phyloP scores from a whole-genome alignment of 1,139 yeast genomes.

The Candida albicans region DNA sequence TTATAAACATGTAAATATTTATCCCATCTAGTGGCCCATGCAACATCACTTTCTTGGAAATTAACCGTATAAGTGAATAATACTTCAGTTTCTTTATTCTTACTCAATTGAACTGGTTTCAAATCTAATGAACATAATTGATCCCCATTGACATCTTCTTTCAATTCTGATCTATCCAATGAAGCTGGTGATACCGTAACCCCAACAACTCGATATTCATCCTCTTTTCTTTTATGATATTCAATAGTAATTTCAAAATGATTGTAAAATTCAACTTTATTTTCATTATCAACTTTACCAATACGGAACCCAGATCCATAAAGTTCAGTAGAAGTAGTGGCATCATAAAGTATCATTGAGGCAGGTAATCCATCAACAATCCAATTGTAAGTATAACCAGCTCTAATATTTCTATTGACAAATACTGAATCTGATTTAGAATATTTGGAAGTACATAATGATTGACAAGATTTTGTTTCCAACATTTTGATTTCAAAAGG shows the following conservation, averaged over 20 bases:
- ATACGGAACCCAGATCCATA: slow-evolving; percentile 82
- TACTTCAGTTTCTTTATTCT: slow-evolving; percentile 33
- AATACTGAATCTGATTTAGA: slow-evolving; percentile 67
- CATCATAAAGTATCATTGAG: slow-evolving; percentile 59
- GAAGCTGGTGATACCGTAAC: slow-evolving; percentile 75
- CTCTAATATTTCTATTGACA: slow-evolving; percentile 73
- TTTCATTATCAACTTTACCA: slow-evolving; percentile 58
- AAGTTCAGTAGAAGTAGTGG: slow-evolving; percentile 56
- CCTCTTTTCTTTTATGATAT: slow-evolving; percentile 74
- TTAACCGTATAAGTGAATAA: slow-evolving; percentile 47
- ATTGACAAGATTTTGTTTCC: slow-evolving; percentile 63
- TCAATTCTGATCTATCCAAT: slow-evolving; percentile 41
- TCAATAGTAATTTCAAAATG: slow-evolving; percentile 80
- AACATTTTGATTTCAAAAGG: slow-evolving; percentile 83
- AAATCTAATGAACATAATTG: slow-evolving; percentile 38
- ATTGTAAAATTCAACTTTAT: slow-evolving; percentile 62
- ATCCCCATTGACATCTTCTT: slow-evolving; percentile 24
- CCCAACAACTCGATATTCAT: slow-evolving; percentile 85
- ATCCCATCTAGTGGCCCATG: slow-evolving; percentile 99
- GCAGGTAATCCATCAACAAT: slow-evolving; percentile 93
- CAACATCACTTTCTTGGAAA: slow-evolving; percentile 67
- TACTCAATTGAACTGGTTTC: slow-evolving; percentile 29
- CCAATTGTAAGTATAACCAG: slow-evolving; percentile 91
- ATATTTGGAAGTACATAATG: slow-evolving; percentile 61
- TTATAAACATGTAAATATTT: slow-evolving; percentile 88